Conservation (phyloP, 2,329 filamentous ascomycete genomes). For the Dothideomycetes sp. region DNA sequence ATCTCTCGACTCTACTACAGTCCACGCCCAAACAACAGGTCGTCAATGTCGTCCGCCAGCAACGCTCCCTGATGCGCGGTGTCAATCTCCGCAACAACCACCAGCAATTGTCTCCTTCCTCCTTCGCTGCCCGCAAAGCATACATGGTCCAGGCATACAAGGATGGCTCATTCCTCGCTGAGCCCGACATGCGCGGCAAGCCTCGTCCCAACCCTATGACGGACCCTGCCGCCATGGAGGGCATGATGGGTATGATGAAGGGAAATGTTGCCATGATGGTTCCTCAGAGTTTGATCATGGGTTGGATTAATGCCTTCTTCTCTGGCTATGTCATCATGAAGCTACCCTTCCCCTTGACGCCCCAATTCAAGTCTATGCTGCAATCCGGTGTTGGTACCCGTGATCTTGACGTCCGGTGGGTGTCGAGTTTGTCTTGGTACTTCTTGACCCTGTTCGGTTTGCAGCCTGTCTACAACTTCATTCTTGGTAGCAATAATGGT, state of each 20-base stretch:
- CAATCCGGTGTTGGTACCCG: conserved; percentile 93
- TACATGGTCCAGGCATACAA: conserved; percentile 74
- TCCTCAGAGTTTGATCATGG: conserved; percentile 97
- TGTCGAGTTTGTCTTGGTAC: conserved; percentile 98
- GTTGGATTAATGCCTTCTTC: conserved; percentile 99
- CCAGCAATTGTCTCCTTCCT: conserved; percentile 64
- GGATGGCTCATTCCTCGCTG: conserved; percentile 78
- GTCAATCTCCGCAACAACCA: conserved; percentile 77
- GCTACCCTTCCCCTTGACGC: conserved; percentile 91
- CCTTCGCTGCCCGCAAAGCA: conserved; percentile 74
- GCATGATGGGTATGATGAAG: conserved; percentile 99
- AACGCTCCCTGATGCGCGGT: conserved; percentile 71
- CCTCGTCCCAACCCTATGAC: conserved; percentile 88
- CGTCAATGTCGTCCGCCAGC: conserved; percentile 69
- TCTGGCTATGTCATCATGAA: conserved; percentile 98
- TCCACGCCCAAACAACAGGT: conserved; percentile 74
- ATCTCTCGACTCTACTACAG: conserved; percentile 85
- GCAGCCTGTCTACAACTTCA: conserved; percentile 94
- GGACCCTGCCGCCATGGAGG: conserved; percentile 94
- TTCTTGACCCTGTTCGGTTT: conserved; percentile 95
- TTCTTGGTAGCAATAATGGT: conserved; percentile 94
- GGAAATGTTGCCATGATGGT: conserved; percentile 99
- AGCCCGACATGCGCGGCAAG: conserved; percentile 76
- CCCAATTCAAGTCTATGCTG: conserved; percentile 99
- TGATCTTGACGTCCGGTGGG: conserved; percentile 96